Evolutionary conservation across 1,139 yeast genomes (phyloP).

Genomic region (Spathaspora sp.): DNA sequence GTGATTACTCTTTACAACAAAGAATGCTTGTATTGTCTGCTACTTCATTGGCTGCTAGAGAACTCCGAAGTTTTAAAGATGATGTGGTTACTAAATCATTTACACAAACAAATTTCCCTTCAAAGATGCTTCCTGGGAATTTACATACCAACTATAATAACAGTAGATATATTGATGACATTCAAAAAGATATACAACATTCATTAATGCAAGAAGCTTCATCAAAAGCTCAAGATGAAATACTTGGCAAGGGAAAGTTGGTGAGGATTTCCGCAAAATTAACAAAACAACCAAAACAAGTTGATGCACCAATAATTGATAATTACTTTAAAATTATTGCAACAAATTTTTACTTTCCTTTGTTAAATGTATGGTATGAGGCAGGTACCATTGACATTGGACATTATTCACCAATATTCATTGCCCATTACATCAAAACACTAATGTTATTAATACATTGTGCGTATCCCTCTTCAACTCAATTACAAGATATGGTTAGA

Average conservation of each 20-base stretch:
- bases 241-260: conserved; percentile 46
- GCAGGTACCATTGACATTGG: conserved; percentile 48
- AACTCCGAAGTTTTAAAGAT: conserved; percentile 58
- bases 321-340: conserved; percentile 49
- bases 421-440: conserved; percentile 60
- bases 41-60: conserved; percentile 59
- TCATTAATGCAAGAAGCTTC: conserved; percentile 38
- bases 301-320: conserved; percentile 17
- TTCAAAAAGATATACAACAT: conserved; percentile 25
- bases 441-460: conserved; percentile 55
- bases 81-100: conserved; percentile 37
- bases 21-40: conserved; percentile 56
- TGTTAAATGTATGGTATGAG: conserved; percentile 55
- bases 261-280: conserved; percentile 43
- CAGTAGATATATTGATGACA: conserved; percentile 5
- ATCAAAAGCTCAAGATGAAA: conserved; percentile 38
- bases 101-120: conserved; percentile 28
- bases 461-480: conserved; percentile 54
- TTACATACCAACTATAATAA: conserved; percentile 38
- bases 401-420: conserved; percentile 52
- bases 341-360: conserved; percentile 52
- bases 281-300: conserved; percentile 8
- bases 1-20: conserved; percentile 68
- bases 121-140: conserved; percentile 46
- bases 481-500: conserved; percentile 55